Evolutionary conservation across 2,329 filamentous ascomycete genomes (phyloP).

Genomic region (Orbilia blumenaviensis): DNA sequence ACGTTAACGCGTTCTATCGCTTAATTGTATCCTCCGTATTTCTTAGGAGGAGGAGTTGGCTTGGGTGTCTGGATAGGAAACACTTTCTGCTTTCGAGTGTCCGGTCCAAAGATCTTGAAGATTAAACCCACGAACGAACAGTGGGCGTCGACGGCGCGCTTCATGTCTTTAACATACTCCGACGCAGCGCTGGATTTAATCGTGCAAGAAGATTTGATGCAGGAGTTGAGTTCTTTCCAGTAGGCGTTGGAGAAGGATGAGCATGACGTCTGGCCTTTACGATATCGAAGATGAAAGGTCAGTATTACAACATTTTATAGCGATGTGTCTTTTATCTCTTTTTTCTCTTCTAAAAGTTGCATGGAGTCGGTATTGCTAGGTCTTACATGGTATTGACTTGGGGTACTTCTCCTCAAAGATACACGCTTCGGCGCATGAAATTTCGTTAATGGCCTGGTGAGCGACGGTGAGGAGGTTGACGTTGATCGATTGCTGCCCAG

Average conservation of each 20-base stretch:
- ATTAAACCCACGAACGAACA: neutral
- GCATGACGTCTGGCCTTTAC: constrained; percentile 24
- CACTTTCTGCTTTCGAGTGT: neutral
- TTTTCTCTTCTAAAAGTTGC: no score
- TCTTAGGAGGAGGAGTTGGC: neutral
- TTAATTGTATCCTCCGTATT: neutral
- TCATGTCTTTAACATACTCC: constrained; percentile 14
- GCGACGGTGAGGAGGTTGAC: constrained; percentile 27
- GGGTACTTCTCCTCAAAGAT: constrained; percentile 14
- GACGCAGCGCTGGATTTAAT: neutral
- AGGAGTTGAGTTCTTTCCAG: constrained; percentile 15
- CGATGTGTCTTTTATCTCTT: no score
- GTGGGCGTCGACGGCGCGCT: constrained; percentile 2
- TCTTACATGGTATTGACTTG: constrained; percentile 19
- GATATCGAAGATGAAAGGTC: neutral
- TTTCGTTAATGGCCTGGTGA: constrained; percentile 27
- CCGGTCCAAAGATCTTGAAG: constrained; percentile 5
- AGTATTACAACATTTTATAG: neutral
- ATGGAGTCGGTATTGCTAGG: neutral
- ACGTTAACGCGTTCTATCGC: no score
- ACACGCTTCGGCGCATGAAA: constrained; percentile 17
- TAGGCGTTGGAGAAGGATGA: constrained; percentile 27
- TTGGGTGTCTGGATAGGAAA: neutral
- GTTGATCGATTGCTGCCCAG: neutral
- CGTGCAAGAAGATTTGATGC: constrained; percentile 11